phyloP scores from a whole-genome alignment of 1,139 yeast species.

The Yamadazyma oceani region DNA sequence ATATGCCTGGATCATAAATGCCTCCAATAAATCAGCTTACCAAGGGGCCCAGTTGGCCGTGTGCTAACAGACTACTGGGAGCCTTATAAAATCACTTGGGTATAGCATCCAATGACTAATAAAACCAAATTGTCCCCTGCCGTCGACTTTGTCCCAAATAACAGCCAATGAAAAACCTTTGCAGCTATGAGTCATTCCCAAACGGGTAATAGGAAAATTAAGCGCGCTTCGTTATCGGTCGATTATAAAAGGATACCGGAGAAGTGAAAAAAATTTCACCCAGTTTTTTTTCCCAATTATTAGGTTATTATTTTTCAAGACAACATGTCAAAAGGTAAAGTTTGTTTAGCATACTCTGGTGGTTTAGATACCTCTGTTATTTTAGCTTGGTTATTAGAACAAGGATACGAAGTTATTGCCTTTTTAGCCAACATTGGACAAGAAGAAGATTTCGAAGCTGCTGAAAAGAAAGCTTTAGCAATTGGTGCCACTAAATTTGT shows the following conservation, averaged over 20 bases:
- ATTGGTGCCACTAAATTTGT: constrained; percentile 97
- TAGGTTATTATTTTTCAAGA: neutral
- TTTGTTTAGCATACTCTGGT: constrained; percentile 98
- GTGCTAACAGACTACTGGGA: no score
- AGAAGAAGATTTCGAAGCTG: constrained; percentile 98
- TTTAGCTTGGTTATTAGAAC: constrained; percentile 95
- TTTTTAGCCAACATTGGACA: constrained; percentile 98
- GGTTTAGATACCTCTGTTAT: constrained; percentile 98
- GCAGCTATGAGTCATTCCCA: constrained; percentile 35
- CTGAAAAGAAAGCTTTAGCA: constrained; percentile 92
- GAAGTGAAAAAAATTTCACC: constrained; percentile 20
- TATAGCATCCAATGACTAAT: no score
- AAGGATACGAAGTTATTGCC: constrained; percentile 97
- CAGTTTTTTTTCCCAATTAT: constrained; percentile 4
- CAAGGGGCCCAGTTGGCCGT: no score
- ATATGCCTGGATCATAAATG: no score
- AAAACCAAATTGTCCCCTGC: neutral
- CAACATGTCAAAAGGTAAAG: constrained; percentile 92
- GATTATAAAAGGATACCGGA: constrained; percentile 23
- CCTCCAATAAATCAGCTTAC: no score
- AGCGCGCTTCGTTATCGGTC: constrained; percentile 41
- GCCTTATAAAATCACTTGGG: no score
- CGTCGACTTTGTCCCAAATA: no score
- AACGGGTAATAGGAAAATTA: constrained; percentile 33
- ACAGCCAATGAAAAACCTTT: constrained; percentile 2